Percentiles rank a stretch among this genome's conserved stretches.
Evolutionary conservation across 2,329 filamentous ascomycete species (phyloP).

Genomic region (Tolypocladium ophioglossoides): DNA sequence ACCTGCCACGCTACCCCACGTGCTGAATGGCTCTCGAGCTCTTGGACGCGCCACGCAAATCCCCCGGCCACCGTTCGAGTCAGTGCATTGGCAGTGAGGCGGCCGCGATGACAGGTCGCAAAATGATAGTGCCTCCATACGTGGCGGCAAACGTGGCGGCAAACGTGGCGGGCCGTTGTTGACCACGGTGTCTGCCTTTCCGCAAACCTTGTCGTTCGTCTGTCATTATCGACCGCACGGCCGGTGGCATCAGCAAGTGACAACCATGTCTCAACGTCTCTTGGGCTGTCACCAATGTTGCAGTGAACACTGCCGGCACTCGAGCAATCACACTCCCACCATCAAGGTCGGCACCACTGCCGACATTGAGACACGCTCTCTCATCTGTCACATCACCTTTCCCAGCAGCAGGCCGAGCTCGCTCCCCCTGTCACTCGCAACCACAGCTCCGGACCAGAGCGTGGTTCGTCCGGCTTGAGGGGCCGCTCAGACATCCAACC

Average conservation of each 20-base stretch:
- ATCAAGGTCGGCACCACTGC: neutral
- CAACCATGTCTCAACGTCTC: too few relatives aligned
- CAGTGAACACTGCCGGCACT: too few relatives aligned
- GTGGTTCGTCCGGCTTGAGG: neutral
- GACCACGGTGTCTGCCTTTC: neutral
- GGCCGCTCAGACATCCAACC: neutral
- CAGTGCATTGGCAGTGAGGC: neutral
- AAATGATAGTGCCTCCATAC: neutral
- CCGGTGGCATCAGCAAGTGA: neutral
- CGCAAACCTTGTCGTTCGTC: neutral
- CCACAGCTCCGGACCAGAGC: neutral
- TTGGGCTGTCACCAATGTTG: too few relatives aligned
- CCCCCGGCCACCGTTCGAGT: neutral
- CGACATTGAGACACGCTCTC: neutral
- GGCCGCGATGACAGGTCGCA: neutral
- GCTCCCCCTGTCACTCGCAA: neutral
- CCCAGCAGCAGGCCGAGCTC: neutral
- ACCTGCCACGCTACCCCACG: neutral
- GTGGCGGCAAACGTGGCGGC: too few relatives aligned
- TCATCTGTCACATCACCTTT: neutral
- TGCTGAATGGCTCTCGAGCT: neutral
- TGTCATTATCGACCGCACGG: neutral
- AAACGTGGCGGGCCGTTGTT: neutral
- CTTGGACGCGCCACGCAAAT: neutral
- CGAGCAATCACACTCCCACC: neutral